A percentile compares a stretch with the other conserved stretches of the same genome.
Conservation (phyloP, 768 basidiomycete genomes). For the Rossbeevera mucosa region DNA sequence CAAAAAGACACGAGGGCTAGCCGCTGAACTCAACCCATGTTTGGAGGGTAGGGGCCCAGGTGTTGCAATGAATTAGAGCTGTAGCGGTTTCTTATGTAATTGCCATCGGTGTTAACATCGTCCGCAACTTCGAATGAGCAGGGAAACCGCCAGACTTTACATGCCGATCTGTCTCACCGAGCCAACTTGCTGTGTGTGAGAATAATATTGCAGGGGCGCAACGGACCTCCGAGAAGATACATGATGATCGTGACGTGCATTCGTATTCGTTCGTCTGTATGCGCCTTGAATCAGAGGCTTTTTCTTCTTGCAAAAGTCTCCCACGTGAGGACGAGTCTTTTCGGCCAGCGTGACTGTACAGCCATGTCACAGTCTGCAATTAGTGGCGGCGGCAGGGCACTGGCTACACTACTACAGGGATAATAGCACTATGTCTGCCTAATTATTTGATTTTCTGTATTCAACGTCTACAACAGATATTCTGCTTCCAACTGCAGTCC, state of each 20-base stretch:
- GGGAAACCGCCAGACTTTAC: slow-evolving; percentile 25
- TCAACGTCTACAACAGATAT: neutral
- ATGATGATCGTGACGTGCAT: neutral
- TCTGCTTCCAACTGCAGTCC: neutral
- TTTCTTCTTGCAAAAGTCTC: neutral
- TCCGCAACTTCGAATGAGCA: slow-evolving; percentile 15
- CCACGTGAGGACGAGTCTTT: neutral
- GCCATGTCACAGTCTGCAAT: no score
- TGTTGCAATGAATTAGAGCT: slow-evolving; percentile 11
- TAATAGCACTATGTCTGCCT: neutral
- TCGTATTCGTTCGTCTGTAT: neutral
- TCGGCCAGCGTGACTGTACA: slow-evolving; percentile 5
- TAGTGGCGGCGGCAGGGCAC: slow-evolving; percentile 1
- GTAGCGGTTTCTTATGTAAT: slow-evolving; percentile 14
- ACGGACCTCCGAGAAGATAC: slow-evolving; percentile 9
- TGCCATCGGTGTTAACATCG: slow-evolving; percentile 17
- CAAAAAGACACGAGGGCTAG: slow-evolving; percentile 2
- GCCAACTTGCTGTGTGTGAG: slow-evolving; percentile 30
- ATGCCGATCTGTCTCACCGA: slow-evolving; percentile 26
- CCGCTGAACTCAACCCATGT: slow-evolving; percentile 14
- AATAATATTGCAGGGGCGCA: slow-evolving; percentile 10
- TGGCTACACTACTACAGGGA: neutral
- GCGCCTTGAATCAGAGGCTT: neutral
- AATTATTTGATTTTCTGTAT: neutral
- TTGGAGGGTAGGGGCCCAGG: slow-evolving; percentile 11